Percentiles rank a stretch among this genome's conserved stretches.
Conservation (phyloP, 345 rosid species). For the Acer yangbiense region DNA sequence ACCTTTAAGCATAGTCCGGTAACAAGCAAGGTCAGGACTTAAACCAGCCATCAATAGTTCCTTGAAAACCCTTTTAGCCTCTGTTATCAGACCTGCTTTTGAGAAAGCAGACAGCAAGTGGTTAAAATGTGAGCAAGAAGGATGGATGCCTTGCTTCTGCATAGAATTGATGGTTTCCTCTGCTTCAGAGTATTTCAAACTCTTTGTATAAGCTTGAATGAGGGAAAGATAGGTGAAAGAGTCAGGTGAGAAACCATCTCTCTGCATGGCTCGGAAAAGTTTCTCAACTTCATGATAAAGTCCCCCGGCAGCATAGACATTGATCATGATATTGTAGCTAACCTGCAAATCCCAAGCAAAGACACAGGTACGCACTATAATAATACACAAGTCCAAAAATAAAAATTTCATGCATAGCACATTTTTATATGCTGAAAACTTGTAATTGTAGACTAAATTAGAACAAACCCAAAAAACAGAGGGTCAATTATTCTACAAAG, state of each 20-base stretch:
- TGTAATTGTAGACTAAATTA: neutral
- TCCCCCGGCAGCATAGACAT: conserved; percentile 48
- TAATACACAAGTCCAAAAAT: conserved; percentile 1
- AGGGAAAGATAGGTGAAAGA: conserved; percentile 53
- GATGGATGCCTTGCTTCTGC: conserved; percentile 51
- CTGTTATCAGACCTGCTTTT: conserved; percentile 57
- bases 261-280: conserved; percentile 61
- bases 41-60: conserved; percentile 40
- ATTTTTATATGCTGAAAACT: neutral
- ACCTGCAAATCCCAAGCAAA: conserved; percentile 46
- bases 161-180: conserved; percentile 55
- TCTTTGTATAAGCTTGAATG: conserved; percentile 57
- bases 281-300: conserved; percentile 49
- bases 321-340: conserved; percentile 72
- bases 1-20: conserved; percentile 58
- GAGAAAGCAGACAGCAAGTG: conserved; percentile 51
- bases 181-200: conserved; percentile 56
- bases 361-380: neutral
- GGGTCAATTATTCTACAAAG: neutral
- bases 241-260: conserved; percentile 50
- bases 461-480: neutral
- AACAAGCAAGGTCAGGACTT: conserved; percentile 54
- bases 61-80: conserved; percentile 60
- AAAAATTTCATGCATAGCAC: neutral
- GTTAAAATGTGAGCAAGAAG: conserved; percentile 57